phyloP scores from a whole-genome alignment of 805 yeast genomes.

The Sungouiozyma ichnusensis region DNA sequence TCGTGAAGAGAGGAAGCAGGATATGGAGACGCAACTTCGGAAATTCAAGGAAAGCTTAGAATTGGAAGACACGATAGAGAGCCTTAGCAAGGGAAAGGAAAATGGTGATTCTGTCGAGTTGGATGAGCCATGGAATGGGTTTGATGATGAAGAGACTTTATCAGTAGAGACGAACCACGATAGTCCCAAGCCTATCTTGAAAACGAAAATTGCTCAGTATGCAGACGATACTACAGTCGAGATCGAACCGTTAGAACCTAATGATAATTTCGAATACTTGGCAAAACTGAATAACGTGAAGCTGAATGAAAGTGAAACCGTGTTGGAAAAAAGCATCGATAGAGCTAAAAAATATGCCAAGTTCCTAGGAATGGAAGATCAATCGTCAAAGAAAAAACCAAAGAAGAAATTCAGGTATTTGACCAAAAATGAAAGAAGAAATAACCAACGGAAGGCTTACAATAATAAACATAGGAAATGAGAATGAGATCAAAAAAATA shows the following conservation, averaged over 20 bases:
- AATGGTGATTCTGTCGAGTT: slow-evolving; percentile 7
- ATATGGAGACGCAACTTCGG: slow-evolving; percentile 47
- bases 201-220: slow-evolving; percentile 21
- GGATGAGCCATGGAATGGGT: slow-evolving; percentile 34
- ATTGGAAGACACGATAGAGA: slow-evolving; percentile 17
- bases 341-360: slow-evolving; percentile 80
- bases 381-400: slow-evolving; percentile 23
- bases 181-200: slow-evolving; percentile 24
- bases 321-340: slow-evolving; percentile 62
- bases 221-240: slow-evolving; percentile 36
- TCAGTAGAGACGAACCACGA: slow-evolving; percentile 14
- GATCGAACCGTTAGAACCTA: slow-evolving; percentile 39
- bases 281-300: slow-evolving; percentile 66
- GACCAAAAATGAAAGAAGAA: slow-evolving; percentile 66
- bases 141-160: slow-evolving; percentile 22
- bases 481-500: background rate
- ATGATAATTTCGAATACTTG: slow-evolving; percentile 43
- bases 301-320: slow-evolving; percentile 52
- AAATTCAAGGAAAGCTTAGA: slow-evolving; percentile 24
- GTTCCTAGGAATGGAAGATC: slow-evolving; percentile 43
- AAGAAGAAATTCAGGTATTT: slow-evolving; percentile 81
- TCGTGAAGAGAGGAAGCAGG: slow-evolving; percentile 55
- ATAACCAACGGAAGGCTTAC: slow-evolving; percentile 40
- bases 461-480: slow-evolving; percentile 28
- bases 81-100: slow-evolving; percentile 9